Evolutionary conservation across 495 filamentous ascomycete species (phyloP), one percentile per base, ranked within the genome.

Genomic region (Hyaloscypha bicolor): DNA sequence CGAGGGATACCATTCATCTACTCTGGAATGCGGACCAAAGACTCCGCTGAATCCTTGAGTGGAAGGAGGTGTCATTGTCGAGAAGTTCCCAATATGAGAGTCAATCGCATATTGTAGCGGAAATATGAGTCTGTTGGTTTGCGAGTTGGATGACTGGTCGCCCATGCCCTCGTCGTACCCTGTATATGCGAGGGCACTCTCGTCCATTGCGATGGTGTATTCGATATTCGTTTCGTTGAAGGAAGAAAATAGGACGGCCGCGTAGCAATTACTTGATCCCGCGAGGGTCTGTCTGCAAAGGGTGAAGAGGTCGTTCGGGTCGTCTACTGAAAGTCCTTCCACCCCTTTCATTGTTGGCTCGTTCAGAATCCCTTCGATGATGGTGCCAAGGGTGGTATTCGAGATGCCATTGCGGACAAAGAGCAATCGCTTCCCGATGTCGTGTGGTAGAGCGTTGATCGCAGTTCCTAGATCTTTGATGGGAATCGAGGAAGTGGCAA

Each of bases 181-280:
- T 19, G 42, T 4, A 48, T 14, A 19, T 19, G 42, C 9, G 8
- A 29, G 19, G 6, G 60, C 16, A 19, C 55, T 55, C 16, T 37
- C 51, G 56, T 72, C 67, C 12, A 72, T 55, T 2, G 67, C 70
- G 30, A 72, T 69, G 37, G 6, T 60, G 45, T 72, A 72, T 37
- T 72, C 62, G 21, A 69, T 55, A 45, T 52, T 60, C 16, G 70
- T 72, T 4, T 69, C 61, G 45, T 72, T 72, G 22, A 56, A 69
- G 2, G 60, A 33, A 8, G 31, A 29, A 55, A 69, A 72, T 4
- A 72, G 35, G 6, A 72, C 55, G 29, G 70, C 66, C 1, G 70
- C 70, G 60, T 60, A 72, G 61, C 70, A 72, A 29, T 72, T 58
- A 45, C 70, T 72, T 29, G 22, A 6, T 25, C 66, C 70, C 31